Evolutionary conservation across 176 grass and related monocot genomes (phyloP), one percentile per base, ranked within the genome.

Genomic region (Ampelocalamus luodianensis): DNA sequence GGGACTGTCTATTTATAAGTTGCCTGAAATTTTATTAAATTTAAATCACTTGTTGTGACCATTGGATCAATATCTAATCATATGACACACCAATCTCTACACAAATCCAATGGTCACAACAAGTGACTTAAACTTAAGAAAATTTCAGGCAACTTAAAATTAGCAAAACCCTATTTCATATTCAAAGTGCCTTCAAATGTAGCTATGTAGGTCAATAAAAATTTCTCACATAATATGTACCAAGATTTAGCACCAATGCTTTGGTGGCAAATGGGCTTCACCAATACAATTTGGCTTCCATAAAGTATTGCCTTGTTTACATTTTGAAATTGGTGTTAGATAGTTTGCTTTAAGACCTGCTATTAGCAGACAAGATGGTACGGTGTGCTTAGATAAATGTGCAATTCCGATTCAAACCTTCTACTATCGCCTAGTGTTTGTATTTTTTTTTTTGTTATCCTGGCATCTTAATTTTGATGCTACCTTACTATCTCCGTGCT

Each of bases 401-500:
- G 10, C 20, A 43, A 10, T 42, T 64, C 11, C 10, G 59, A 66
- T 66, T 12, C 16, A 4, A 66, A 59, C 6, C 27, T 42, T 72
- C 5, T 49, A 32, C 51, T 71, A 5, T 38, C 26, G 38, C 22
- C 17, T 59, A 32, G 24, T 74, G 5, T 72, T 40, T 3, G 4
- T 83, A 29, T 86, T 40, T 60, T 1, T 24, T 39, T 66, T 62
- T 1, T 24, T 39, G 61, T 62, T 0, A 16, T 60, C 10, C 32
- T 42, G 56, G 38, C 20, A 55, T 68, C n/a, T 72, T 58, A n/a
- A 58, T 58, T 64, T 65, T 78, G 34, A 15, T 26, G 46, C 22
- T 67, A 13, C 12, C 29, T 63, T 77, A 81, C 55, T 49, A 66
- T 77, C 56, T 78, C 5, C 10, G 2, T 79, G 14, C 23, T 86